Base-by-base conservation (phyloP, 2,329 filamentous ascomycete genomes). In the Scytalidium lignicola region DNA sequence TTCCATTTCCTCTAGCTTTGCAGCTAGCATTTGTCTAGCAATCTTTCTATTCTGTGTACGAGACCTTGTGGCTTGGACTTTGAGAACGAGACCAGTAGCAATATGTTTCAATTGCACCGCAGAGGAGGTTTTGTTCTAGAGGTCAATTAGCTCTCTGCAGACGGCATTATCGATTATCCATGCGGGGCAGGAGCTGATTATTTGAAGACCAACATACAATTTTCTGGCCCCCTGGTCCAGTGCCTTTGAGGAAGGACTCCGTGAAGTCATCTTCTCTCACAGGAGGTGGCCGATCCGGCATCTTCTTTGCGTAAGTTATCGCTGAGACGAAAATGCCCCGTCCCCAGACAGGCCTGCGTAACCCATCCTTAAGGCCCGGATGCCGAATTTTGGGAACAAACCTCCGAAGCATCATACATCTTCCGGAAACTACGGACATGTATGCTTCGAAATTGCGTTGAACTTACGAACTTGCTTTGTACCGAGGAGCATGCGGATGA, bases 171-270 rank as follows among this genome's bases (percentile, higher is more conserved):
- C n/a, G n/a, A n/a, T n/a, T n/a, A n/a, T n/a, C n/a, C n/a, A n/a
- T n/a, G n/a, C n/a, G n/a, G n/a, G n/a, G 23, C 23, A 26, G 5
- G 23, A 26, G 23, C 23, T 26, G 5, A 26, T 26, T 6, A 5
- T 26, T 26, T 26, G 23, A 26, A 43, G 44, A 50, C 29, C 22
- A 3, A 65, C 73, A 47, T 69, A 90, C 86, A 71, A 97, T 97
- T 67, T 96, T 96, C 66, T 99, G 93, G 0, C 93, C 93, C 20
- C 93, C 93, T 0, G 93, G 92, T 1, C 93, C 93, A 58, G 82
- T 88, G 60, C 93, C 93, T 66, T 93, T 95, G 52, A 99, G 76
- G 70, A 95, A 97, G 40, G 78, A 79, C 63, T 96, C 88, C 49
- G 85, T 83, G 57, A 97, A 82, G 46, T 96, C 90, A 17, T 76